Conservation (phyloP, 148 eudicot genomes). For the Fallopia convolvulus region DNA sequence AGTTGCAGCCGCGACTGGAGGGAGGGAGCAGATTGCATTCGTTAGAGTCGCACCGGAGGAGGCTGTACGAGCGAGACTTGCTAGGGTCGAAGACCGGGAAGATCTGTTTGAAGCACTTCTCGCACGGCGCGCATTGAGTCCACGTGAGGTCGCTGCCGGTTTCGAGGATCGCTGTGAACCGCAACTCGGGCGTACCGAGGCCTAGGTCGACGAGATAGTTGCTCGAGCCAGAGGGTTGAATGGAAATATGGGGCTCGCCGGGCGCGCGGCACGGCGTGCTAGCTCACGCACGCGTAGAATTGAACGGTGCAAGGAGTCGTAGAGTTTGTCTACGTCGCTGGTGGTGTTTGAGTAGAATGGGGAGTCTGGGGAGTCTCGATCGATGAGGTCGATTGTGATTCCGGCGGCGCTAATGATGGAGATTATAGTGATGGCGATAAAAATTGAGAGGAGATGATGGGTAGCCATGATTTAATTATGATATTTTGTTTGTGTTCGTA, state of each 20-base stretch:
- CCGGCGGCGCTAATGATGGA: slow-evolving; percentile 2
- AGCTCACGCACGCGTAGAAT: slow-evolving; percentile 11
- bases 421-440: background rate
- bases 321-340: slow-evolving; percentile 9
- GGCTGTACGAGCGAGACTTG: slow-evolving; percentile 14
- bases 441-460: background rate
- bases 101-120: slow-evolving; percentile 20
- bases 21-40: background rate
- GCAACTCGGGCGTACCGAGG: slow-evolving; percentile 27
- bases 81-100: slow-evolving; percentile 20
- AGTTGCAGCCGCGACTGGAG: background rate
- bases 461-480: background rate
- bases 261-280: background rate
- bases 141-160: slow-evolving; percentile 37
- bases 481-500: no score
- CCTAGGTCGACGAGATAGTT: slow-evolving; percentile 27
- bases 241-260: background rate
- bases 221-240: slow-evolving; percentile 7
- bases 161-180: slow-evolving; percentile 22
- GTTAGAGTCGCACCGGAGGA: slow-evolving; percentile 7
- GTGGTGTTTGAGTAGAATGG: slow-evolving; percentile 5
- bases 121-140: slow-evolving; percentile 38
- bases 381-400: slow-evolving; percentile 21
- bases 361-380: slow-evolving; percentile 21
- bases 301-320: slow-evolving; percentile 15